Evolutionary conservation across 495 filamentous ascomycete genomes (phyloP).

Genomic region (Xylaria nigripes): DNA sequence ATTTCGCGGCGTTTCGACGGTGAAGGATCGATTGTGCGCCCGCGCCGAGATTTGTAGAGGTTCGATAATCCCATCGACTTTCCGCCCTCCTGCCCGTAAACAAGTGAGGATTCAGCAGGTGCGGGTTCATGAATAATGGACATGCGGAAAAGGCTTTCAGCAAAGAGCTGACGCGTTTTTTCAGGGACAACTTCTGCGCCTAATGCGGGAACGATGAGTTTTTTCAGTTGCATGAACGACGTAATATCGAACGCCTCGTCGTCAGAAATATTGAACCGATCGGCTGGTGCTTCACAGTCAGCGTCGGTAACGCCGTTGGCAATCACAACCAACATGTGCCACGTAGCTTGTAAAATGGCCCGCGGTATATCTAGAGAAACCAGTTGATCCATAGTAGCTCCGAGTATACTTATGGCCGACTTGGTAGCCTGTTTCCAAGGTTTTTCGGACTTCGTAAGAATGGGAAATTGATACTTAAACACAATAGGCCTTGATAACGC

Average conservation of each 20-base stretch:
- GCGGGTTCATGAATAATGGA: slow-evolving; percentile 72
- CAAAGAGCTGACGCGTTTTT: slow-evolving; percentile 58
- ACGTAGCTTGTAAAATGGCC: slow-evolving; percentile 42
- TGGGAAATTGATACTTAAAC: slow-evolving; percentile 64
- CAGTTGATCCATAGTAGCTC: slow-evolving; percentile 56
- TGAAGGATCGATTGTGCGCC: slow-evolving; percentile 59
- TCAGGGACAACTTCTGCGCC: slow-evolving; percentile 59
- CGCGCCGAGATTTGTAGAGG: slow-evolving; percentile 57
- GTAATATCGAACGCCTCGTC: slow-evolving; percentile 77
- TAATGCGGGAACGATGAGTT: slow-evolving; percentile 66
- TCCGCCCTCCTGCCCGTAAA: slow-evolving; percentile 28
- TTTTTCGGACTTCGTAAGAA: slow-evolving; percentile 47
- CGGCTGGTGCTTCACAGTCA: slow-evolving; percentile 37
- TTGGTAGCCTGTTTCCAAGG: slow-evolving; percentile 76
- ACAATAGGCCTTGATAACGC: slow-evolving; percentile 59
- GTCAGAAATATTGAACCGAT: slow-evolving; percentile 37
- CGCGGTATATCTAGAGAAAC: slow-evolving; percentile 44
- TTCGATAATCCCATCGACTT: slow-evolving; percentile 43
- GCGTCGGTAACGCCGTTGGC: slow-evolving; percentile 53
- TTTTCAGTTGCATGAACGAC: slow-evolving; percentile 58
- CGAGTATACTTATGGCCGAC: slow-evolving; percentile 58
- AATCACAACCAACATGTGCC: slow-evolving; percentile 52
- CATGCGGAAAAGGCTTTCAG: slow-evolving; percentile 66
- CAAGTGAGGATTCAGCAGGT: slow-evolving; percentile 52
- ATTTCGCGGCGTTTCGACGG: slow-evolving; percentile 61